A percentile compares a stretch with the other conserved stretches of the same genome.
Evolutionary conservation across 805 yeast species (phyloP).

Genomic region (Yamadazyma philogaea): DNA sequence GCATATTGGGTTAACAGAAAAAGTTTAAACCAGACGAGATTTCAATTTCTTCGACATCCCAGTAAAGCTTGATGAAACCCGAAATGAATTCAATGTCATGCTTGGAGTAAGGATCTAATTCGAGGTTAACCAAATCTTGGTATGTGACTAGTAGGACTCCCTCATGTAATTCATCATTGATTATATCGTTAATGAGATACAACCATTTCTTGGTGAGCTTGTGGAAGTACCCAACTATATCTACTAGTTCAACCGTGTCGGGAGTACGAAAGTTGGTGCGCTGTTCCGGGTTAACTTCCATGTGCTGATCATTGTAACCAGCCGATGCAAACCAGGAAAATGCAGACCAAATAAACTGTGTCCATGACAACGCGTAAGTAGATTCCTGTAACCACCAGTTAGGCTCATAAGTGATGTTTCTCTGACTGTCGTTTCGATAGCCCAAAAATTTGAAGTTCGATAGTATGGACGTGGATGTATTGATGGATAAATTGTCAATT

Average conservation of each 20-base stretch:
- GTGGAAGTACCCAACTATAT: slow-evolving; percentile 39
- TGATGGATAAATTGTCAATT: slow-evolving; percentile 17
- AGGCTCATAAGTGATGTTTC: slow-evolving; percentile 22
- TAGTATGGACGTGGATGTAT: slow-evolving; percentile 24
- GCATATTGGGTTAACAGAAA: slow-evolving; percentile 9
- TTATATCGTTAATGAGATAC: slow-evolving; percentile 31
- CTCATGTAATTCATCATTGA: slow-evolving; percentile 24
- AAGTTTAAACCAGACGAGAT: slow-evolving; percentile 13
- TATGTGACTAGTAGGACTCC: slow-evolving; percentile 31
- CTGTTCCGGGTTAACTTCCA: slow-evolving; percentile 9
- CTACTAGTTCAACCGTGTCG: slow-evolving; percentile 17
- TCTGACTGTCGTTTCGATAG: not conserved
- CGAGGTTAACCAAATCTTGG: slow-evolving; percentile 42
- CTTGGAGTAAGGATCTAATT: slow-evolving; percentile 40
- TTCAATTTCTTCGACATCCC: slow-evolving; percentile 18
- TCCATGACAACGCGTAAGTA: slow-evolving; percentile 52
- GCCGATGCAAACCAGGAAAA: slow-evolving; percentile 88
- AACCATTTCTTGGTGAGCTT: slow-evolving; percentile 38
- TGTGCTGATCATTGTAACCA: slow-evolving; percentile 45
- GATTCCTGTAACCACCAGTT: slow-evolving; percentile 43
- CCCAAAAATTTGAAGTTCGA: slow-evolving; percentile 15
- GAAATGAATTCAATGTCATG: slow-evolving; percentile 35
- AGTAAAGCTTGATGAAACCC: slow-evolving; percentile 31
- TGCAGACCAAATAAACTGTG: slow-evolving; percentile 62
- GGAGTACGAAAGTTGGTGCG: slow-evolving; percentile 5